phyloP scores from a whole-genome alignment of 176 grass and related monocot genomes.

The Calamus simplicifolius region DNA sequence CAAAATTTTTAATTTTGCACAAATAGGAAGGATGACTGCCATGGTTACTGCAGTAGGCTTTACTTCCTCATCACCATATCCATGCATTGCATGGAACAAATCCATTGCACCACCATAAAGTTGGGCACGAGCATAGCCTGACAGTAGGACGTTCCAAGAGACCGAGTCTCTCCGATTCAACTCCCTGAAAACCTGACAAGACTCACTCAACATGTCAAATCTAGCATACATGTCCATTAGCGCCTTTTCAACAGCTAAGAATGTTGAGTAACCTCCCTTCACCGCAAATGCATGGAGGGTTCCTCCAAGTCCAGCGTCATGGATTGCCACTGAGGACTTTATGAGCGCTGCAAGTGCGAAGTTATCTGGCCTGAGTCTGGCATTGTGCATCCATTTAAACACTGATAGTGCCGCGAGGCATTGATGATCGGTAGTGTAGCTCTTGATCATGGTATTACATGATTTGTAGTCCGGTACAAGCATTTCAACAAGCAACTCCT shows the following conservation, averaged over 20 bases:
- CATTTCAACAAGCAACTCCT: constrained; percentile 28
- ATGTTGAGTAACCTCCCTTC: constrained; percentile 24
- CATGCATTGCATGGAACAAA: constrained; percentile 41
- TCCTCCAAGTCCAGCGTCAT: neutral
- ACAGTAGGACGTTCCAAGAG: constrained; percentile 56
- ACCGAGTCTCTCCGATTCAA: constrained; percentile 38
- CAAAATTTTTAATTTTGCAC: constrained; percentile 28
- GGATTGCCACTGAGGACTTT: constrained; percentile 28
- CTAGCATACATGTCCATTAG: constrained; percentile 53
- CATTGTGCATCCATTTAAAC: constrained; percentile 21
- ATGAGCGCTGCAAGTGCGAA: constrained; percentile 44
- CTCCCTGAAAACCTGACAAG: constrained; percentile 42
- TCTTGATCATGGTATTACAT: constrained; percentile 21
- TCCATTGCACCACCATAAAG: constrained; percentile 10
- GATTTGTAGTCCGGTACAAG: constrained; percentile 20
- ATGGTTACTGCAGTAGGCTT: constrained; percentile 42
- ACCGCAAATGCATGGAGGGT: constrained; percentile 47
- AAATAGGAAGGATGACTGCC: constrained; percentile 41
- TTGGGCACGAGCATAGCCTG: constrained; percentile 28
- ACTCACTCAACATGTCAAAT: constrained; percentile 20
- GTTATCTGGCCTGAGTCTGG: constrained; percentile 20
- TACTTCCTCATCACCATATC: neutral
- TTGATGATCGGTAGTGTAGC: constrained; percentile 15
- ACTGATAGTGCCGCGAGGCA: constrained; percentile 7
- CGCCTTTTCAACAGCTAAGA: constrained; percentile 38